Evolutionary conservation across 2,329 filamentous ascomycete species (phyloP), one percentile per base, ranked within the genome.

Genomic region (Colletotrichum sp.): DNA sequence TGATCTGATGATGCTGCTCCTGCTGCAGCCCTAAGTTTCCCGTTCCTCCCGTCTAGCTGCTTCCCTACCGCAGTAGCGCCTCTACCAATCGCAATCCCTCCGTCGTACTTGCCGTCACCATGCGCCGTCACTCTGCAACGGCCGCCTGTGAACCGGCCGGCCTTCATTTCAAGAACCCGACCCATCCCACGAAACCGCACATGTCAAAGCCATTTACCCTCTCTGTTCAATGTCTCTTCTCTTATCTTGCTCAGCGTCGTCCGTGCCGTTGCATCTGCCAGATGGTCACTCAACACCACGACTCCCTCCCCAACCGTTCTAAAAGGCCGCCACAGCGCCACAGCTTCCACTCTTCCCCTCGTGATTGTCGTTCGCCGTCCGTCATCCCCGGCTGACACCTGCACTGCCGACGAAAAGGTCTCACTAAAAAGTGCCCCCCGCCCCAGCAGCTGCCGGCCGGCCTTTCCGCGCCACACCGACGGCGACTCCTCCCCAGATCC

Each of bases 1-100:
- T 72, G 63, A 75, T 71, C 72, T 75, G 68, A 75, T 66, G 60
- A 71, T 75, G 72, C 68, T 66, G 72, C 72, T 62, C 68, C 71
- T 71, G 60, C 64, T 75, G 72, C 68, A 71, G 72, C 72, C 72
- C 68, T 75, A 34, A 44, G 36, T 72, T 65, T 64, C 71, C 59
- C 57, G 71, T 55, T 57, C 39, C 26, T 75, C 21, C 55, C 62
- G 52, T 39, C 21, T 44, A 57, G 36, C 63, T 60, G 70, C 44
- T 49, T 28, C 36, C 21, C 34, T 57, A 28, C 21, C 30, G 24
- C 24, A 21, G 55, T 34, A 28, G 34, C 18, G 32, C 39, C 26
- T 52, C 13, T 52, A 13, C 70, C 57, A 62, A 24, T 55, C 36
- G 36, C 65, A 49, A 69, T 13, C 13, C 34, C 16, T 36, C 36